Conservation (phyloP, 2,329 filamentous ascomycete species). For the Fusarium oxysporum region DNA sequence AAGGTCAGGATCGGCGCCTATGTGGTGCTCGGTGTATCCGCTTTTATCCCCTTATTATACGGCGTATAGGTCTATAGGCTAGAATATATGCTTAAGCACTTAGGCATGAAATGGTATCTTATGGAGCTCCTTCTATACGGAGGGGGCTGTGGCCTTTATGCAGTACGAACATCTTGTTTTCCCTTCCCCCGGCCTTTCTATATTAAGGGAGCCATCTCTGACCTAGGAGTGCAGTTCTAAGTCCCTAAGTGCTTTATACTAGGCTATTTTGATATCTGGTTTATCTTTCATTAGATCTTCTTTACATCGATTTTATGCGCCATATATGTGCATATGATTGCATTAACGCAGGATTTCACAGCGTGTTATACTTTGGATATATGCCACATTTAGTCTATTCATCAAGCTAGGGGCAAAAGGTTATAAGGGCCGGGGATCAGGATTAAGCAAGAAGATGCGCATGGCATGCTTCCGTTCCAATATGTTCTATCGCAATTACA, state of each 20-base stretch:
- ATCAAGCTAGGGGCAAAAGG: background rate
- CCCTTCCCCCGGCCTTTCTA: accelerated
- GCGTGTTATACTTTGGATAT: background rate
- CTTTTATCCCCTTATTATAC: background rate
- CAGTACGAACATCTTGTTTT: background rate
- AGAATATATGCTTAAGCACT: background rate
- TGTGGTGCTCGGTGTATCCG: accelerated
- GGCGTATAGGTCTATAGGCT: background rate
- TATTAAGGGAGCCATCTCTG: background rate
- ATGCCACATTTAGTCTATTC: background rate
- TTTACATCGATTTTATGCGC: background rate
- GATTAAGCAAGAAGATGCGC: background rate
- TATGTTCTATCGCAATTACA: background rate
- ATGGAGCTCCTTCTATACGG: background rate
- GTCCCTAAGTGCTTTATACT: background rate
- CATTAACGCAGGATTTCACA: background rate
- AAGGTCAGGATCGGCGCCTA: background rate
- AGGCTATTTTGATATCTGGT: background rate
- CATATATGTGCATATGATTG: background rate
- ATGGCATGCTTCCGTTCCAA: background rate
- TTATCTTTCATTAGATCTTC: background rate
- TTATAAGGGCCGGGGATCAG: background rate
- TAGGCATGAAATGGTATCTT: background rate
- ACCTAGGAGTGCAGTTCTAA: background rate
- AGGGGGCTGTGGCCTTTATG: background rate